Conservation (phyloP, 495 filamentous ascomycete genomes). For the Aspergillus leporis region DNA sequence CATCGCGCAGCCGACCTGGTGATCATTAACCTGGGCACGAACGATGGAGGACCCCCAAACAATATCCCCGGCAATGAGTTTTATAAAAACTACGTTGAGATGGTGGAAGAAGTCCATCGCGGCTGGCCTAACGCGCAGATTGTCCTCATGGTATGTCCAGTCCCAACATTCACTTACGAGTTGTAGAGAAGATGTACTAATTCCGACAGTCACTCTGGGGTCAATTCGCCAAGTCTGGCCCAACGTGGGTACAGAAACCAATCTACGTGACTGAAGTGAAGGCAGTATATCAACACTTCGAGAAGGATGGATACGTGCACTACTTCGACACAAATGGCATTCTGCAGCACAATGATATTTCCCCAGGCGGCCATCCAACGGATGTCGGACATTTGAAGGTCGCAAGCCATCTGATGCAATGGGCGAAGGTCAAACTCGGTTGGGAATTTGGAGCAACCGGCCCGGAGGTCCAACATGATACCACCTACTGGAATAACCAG, state of each 20-base stretch:
- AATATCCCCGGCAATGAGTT: slow-evolving; percentile 55
- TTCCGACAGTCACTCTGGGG: slow-evolving; percentile 60
- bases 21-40: slow-evolving; percentile 68
- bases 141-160: slow-evolving; percentile 55
- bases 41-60: slow-evolving; percentile 62
- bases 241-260: slow-evolving; percentile 51
- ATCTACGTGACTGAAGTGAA: slow-evolving; percentile 55
- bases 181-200: not conserved
- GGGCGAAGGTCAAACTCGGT: slow-evolving; percentile 50
- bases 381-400: slow-evolving; percentile 69
- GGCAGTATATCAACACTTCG: slow-evolving; percentile 58
- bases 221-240: slow-evolving; percentile 52
- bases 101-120: slow-evolving; percentile 61
- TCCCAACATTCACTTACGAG: not conserved
- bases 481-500: slow-evolving; percentile 61
- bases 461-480: slow-evolving; percentile 62
- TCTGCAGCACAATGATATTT: slow-evolving; percentile 69
- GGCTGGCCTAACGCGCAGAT: slow-evolving; percentile 64
- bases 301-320: slow-evolving; percentile 59
- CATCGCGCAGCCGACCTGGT: slow-evolving; percentile 65
- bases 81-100: slow-evolving; percentile 56
- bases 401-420: slow-evolving; percentile 65
- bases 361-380: slow-evolving; percentile 62
- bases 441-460: slow-evolving; percentile 63
- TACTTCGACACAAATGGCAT: slow-evolving; percentile 69